Evolutionary conservation across 164 flowering plant species (phyloP).

Genomic region (Berberis vulgaris): DNA sequence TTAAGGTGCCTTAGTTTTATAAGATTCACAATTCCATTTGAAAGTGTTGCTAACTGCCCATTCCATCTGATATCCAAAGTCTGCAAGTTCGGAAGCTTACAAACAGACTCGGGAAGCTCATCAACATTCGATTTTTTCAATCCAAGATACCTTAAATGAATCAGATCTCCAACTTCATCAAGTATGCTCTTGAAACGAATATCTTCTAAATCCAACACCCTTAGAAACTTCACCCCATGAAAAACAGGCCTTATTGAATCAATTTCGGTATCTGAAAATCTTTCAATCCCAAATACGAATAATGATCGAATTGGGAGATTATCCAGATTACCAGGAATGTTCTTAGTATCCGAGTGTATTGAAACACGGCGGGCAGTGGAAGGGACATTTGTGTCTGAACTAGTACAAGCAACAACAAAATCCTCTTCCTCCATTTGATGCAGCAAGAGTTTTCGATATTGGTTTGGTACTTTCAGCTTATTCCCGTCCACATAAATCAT

Average conservation of each 20-base stretch:
- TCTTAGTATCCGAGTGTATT: slow-evolving; percentile 9
- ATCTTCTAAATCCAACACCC: slow-evolving; percentile 23
- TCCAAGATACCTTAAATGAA: slow-evolving; percentile 21
- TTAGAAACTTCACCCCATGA: slow-evolving; percentile 11
- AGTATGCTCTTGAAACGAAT: slow-evolving; percentile 14
- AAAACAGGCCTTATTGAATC: slow-evolving; percentile 10
- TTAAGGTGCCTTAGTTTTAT: slow-evolving; percentile 21
- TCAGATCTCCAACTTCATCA: slow-evolving; percentile 20
- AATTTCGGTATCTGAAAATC: slow-evolving; percentile 5
- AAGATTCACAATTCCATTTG: slow-evolving; percentile 13
- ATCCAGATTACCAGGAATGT: slow-evolving; percentile 6
- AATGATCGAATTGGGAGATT: slow-evolving; percentile 12
- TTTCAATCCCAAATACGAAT: slow-evolving; percentile 12
- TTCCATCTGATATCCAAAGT: slow-evolving; percentile 20
- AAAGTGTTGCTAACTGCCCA: slow-evolving; percentile 11
- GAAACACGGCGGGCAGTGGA: slow-evolving; percentile 6
- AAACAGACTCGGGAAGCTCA: slow-evolving; percentile 16
- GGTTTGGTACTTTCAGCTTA: slow-evolving; percentile 3
- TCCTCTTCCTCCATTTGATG: slow-evolving; percentile 8
- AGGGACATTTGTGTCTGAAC: slow-evolving; percentile 8
- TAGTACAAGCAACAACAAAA: background rate
- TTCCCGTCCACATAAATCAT: slow-evolving; percentile 15
- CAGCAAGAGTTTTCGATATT: slow-evolving; percentile 5
- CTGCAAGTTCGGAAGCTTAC: slow-evolving; percentile 13
- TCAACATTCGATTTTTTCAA: slow-evolving; percentile 14